Conservation (phyloP, 108 stramenopile genomes). For the Nitzschia inconspicua region DNA sequence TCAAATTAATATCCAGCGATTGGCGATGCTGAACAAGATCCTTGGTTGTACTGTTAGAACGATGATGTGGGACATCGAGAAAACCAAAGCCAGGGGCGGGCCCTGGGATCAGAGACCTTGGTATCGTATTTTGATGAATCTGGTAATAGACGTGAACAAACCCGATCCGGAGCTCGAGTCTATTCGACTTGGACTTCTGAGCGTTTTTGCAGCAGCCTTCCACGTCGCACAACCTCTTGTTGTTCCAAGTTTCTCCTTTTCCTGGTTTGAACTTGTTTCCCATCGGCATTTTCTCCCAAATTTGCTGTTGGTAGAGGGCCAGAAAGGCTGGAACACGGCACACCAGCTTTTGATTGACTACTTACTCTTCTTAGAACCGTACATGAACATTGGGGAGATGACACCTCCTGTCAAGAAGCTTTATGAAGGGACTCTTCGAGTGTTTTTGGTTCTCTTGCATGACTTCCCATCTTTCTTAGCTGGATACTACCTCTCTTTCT, state of each 20-base stretch:
- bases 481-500: constrained; percentile 94
- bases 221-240: constrained; percentile 94
- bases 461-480: constrained; percentile 97
- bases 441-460: constrained; percentile 95
- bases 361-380: constrained; percentile 93
- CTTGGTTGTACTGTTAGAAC: constrained; percentile 76
- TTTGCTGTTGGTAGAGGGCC: constrained; percentile 79
- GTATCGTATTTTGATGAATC: constrained; percentile 93
- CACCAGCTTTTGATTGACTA: constrained; percentile 96
- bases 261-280: constrained; percentile 97
- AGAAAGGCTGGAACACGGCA: constrained; percentile 92
- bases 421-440: constrained; percentile 96
- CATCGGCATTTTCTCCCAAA: constrained; percentile 96
- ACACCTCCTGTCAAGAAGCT: constrained; percentile 86
- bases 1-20: constrained; percentile 63
- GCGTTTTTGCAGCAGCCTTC: constrained; percentile 89
- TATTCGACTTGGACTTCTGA: constrained; percentile 72
- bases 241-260: constrained; percentile 95
- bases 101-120: constrained; percentile 96
- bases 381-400: constrained; percentile 77
- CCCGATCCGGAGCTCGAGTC: constrained; percentile 78
- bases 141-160: constrained; percentile 90
- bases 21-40: constrained; percentile 90
- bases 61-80: constrained; percentile 78
- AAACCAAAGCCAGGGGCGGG: constrained; percentile 15